Base-by-base conservation (phyloP, 192 early-diverging fungal genomes). In the Entomortierella beljakovae region DNA sequence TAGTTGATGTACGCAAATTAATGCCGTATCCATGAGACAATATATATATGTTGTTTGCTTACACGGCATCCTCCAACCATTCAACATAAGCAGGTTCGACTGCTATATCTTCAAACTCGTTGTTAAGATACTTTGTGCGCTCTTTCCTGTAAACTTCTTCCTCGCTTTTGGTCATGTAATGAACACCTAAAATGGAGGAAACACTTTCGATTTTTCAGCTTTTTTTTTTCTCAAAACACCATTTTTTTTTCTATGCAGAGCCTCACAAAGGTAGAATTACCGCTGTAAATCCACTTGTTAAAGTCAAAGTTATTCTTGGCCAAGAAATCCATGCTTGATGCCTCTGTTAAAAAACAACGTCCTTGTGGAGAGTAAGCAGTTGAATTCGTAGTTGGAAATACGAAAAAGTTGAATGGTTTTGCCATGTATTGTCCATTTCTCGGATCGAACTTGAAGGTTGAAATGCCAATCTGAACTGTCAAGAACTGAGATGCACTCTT, bases 371-470 rank as follows among this genome's bases (percentile, higher is more conserved):
- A 86, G 50, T 68, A 60, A 43, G 68, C 64, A 20, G 62, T 81
- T 46, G 79, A 82, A 3, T n/a, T n/a, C n/a, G 82, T 67, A 3
- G 82, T 81, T 6, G 94, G 94, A 64, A 97, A 97, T n/a, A 96
- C 86, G 80, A 92, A 95, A 64, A 96, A 94, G 73, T 95, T 99
- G 86, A 94, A 97, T 6, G 97, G 91, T 40, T 83, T 82, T 0
- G 93, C 93, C 52, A 90, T 70, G 81, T 94, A 97, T 56, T 67
- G 79, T 22, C 85, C 60, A 33, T 79, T 70, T 5, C 67, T 60
- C 2, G 74, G 84, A 34, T 86, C 80, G 84, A 90, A 95, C 6
- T 81, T 90, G 69, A 96, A 99, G 22, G 91, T 86, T 51, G 92
- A 90, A 40, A 99, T 70, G 7, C 97, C 97, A 33, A 91, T 94